These are phyloP conservation scores for Amyloporia xantha DNA, from an alignment of 768 basidiomycete genomes.

Conservation along the genomic window DNA sequence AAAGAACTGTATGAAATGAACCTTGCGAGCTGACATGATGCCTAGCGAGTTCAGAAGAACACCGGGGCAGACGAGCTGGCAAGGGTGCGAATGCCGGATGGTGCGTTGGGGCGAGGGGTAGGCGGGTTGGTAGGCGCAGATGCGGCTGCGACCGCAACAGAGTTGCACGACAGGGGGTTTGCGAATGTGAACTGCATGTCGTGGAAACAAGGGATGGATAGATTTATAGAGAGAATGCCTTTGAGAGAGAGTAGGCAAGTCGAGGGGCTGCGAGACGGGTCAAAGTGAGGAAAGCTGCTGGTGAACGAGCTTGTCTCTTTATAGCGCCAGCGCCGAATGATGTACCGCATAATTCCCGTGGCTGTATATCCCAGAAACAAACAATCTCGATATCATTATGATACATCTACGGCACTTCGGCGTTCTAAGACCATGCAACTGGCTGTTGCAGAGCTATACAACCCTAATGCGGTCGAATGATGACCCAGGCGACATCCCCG, in stretches of 20 bases:
- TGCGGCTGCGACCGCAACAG: slow-evolving; percentile 6
- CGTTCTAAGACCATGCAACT: neutral
- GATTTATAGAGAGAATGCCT: no score
- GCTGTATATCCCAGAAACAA: neutral
- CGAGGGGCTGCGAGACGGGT: neutral
- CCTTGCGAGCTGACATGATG: no score
- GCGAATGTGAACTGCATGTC: slow-evolving; percentile 8
- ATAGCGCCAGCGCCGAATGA: neutral
- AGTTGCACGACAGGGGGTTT: slow-evolving; percentile 3
- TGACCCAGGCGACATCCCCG: neutral
- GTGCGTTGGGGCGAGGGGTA: slow-evolving; percentile 3
- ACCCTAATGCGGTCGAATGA: neutral
- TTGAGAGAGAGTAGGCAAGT: neutral
- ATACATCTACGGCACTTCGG: neutral
- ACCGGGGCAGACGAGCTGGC: slow-evolving; percentile 16
- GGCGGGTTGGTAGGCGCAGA: slow-evolving; percentile 1
- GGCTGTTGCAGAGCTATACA: neutral
- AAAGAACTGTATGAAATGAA: no score
- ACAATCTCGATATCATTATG: neutral
- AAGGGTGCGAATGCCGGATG: slow-evolving; percentile 11
- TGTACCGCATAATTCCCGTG: neutral
- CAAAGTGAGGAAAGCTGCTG: neutral
- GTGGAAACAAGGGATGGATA: neutral
- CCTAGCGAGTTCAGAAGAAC: slow-evolving; percentile 13
- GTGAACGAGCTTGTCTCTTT: no score